Percentiles rank a stretch among this genome's conserved stretches.
These are phyloP conservation scores for Cryptococcus sp. DNA, from an alignment of 1,284 basidiomycete genomes.

Conservation along the genomic window DNA sequence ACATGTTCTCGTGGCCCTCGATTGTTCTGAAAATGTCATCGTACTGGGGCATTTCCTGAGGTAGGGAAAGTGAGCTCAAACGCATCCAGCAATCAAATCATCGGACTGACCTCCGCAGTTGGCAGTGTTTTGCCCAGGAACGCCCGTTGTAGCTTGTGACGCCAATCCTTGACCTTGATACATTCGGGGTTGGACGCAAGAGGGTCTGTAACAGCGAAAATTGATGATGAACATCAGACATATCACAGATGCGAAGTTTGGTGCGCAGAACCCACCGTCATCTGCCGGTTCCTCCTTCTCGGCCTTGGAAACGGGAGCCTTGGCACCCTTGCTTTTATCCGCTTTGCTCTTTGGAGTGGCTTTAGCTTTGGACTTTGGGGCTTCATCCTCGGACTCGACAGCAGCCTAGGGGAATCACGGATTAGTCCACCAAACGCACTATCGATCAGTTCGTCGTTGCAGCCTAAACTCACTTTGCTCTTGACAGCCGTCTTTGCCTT, in stretches of 20 bases:
- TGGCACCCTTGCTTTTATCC: slow-evolving; percentile 32
- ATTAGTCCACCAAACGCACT: no score
- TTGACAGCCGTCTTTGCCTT: slow-evolving; percentile 57
- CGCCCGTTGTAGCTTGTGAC: slow-evolving; percentile 84
- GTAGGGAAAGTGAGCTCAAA: neutral
- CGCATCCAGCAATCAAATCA: neutral
- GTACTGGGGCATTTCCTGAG: slow-evolving; percentile 73
- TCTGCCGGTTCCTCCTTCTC: slow-evolving; percentile 37
- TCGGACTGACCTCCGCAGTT: slow-evolving; percentile 42
- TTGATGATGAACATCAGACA: slow-evolving; percentile 10
- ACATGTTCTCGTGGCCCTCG: slow-evolving; percentile 80
- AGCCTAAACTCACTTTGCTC: slow-evolving; percentile 31
- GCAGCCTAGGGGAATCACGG: neutral
- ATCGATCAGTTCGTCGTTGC: no score
- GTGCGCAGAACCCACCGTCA: slow-evolving; percentile 31
- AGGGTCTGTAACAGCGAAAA: slow-evolving; percentile 34
- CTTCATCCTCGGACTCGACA: slow-evolving; percentile 22
- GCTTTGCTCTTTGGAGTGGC: slow-evolving; percentile 44
- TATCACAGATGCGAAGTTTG: neutral
- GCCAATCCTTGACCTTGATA: slow-evolving; percentile 76
- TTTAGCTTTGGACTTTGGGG: slow-evolving; percentile 53
- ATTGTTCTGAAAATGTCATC: slow-evolving; percentile 79
- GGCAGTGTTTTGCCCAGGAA: slow-evolving; percentile 67
- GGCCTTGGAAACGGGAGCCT: slow-evolving; percentile 27
- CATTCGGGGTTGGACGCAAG: slow-evolving; percentile 69